Evolutionary conservation across 208 protist species (phyloP).

Genomic region (Balamuthia mandrillaris): DNA sequence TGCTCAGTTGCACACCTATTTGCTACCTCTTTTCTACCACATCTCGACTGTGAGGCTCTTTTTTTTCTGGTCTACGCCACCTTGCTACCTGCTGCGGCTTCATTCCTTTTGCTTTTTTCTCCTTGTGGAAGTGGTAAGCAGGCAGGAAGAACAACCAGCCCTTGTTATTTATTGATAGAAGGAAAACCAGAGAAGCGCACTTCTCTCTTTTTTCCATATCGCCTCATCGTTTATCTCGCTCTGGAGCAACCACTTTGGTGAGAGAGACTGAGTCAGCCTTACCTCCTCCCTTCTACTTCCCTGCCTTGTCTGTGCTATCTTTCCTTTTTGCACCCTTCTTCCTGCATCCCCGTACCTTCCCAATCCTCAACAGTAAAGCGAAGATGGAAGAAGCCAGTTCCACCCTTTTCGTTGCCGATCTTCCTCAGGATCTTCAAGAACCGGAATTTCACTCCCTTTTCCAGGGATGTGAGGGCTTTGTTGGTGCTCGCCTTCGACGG

Average conservation of each 20-base stretch:
- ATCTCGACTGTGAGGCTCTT: not conserved
- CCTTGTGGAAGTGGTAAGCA: not conserved
- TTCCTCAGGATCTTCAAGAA: conserved; percentile 31
- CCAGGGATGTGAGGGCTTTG: not conserved
- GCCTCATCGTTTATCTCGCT: not conserved
- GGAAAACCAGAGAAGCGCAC: not conserved
- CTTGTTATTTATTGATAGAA: not conserved
- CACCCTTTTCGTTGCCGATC: conserved; percentile 41
- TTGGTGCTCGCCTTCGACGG: not conserved
- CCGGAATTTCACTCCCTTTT: conserved; percentile 2
- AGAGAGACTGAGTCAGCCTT: not conserved
- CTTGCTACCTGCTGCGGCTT: not conserved
- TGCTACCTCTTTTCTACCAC: not conserved
- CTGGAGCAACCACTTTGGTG: not conserved
- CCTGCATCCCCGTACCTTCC: not conserved
- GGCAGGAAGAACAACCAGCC: no score
- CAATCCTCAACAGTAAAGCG: not conserved
- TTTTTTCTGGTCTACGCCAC: not conserved
- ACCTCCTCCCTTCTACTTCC: not conserved
- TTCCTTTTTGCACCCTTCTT: not conserved
- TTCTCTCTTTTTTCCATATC: not conserved
- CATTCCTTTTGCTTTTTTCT: not conserved
- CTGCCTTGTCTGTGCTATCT: not conserved
- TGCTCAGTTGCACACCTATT: not conserved
- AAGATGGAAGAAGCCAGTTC: not conserved